Evolutionary conservation across 108 stramenopile species (phyloP), one percentile per base, ranked within the genome.

Genomic region (Skeletonema tropicum): DNA sequence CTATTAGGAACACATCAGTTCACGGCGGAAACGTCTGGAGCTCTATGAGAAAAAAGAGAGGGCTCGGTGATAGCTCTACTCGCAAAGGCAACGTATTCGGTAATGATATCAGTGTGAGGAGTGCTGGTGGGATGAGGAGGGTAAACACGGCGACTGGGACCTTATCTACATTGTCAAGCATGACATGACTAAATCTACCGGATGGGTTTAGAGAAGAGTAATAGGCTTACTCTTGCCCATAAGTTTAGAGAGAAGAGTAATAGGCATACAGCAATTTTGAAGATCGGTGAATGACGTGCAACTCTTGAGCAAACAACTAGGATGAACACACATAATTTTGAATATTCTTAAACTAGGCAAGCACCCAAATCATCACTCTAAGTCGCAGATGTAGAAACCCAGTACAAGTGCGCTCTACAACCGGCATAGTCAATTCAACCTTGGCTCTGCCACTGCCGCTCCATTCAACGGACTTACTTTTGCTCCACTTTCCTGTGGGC

Each of bases 391-490:
- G 52, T 1, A 25, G 42, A 45, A 45, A 45, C 42, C 42, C 42
- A 45, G 15, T 25, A 19, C 6, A 23, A 55, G 10, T 23, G 9
- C 23, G 0, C n/a, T 55, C 23, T 69, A 77, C 76, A 69, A 45
- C 31, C 76, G 48, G 42, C 61, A 58, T 59, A 64, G 68, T 73
- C 71, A 68, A 42, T 42, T 70, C 63, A 81, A 38, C 41, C 35
- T 57, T 33, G 91, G 91, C 71, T 92, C 85, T 17, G 77, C 75
- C 36, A 89, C 71, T 11, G 85, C 71, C 31, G 87, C 88, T 26
- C 92, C 92, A 63, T 85, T 88, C 55, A 92, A 68, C 10, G 92
- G 89, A 66, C 87, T 80, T 14, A 79, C 77, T 71, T 88, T 89
- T 8, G 92, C 92, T 39, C 92, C 92, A 55, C 83, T 88, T 21